phyloP scores from a whole-genome alignment of 345 rosid genomes.

The Eutrema yunnanense region DNA sequence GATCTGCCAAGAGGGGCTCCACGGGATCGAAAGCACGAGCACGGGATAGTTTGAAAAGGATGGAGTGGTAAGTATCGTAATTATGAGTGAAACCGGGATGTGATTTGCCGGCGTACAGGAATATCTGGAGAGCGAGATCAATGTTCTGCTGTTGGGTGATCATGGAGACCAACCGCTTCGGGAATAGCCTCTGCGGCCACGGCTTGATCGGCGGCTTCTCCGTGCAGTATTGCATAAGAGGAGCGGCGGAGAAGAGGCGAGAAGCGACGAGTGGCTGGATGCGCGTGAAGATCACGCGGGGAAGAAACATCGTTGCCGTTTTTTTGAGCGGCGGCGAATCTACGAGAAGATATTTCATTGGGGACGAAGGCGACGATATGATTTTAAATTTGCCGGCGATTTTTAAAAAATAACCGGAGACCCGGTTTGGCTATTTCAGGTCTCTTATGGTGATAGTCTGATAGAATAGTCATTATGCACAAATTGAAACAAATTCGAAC shows the following conservation, averaged over 20 bases:
- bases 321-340: background rate
- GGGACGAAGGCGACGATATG: background rate
- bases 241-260: slow-evolving; percentile 3
- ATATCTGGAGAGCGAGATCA: slow-evolving; percentile 85
- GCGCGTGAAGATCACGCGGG: background rate
- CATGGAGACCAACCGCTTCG: slow-evolving; percentile 70
- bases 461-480: background rate
- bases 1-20: slow-evolving; percentile 56
- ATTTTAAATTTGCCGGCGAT: background rate
- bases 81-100: slow-evolving; percentile 65
- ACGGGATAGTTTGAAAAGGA: slow-evolving; percentile 72
- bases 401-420: background rate
- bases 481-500: no score
- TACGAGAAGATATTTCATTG: background rate
- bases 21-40: slow-evolving; percentile 71
- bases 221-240: slow-evolving; percentile 37
- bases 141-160: slow-evolving; percentile 71
- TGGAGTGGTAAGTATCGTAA: slow-evolving; percentile 67
- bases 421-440: background rate
- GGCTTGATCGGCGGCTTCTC: slow-evolving; percentile 76
- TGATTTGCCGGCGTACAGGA: slow-evolving; percentile 69
- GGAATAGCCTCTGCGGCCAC: slow-evolving; percentile 80
- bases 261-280: background rate
- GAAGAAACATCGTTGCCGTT: slow-evolving; percentile 5
- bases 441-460: background rate